Base-by-base conservation (phyloP, 805 yeast genomes). In the Starmera dryadoides region DNA sequence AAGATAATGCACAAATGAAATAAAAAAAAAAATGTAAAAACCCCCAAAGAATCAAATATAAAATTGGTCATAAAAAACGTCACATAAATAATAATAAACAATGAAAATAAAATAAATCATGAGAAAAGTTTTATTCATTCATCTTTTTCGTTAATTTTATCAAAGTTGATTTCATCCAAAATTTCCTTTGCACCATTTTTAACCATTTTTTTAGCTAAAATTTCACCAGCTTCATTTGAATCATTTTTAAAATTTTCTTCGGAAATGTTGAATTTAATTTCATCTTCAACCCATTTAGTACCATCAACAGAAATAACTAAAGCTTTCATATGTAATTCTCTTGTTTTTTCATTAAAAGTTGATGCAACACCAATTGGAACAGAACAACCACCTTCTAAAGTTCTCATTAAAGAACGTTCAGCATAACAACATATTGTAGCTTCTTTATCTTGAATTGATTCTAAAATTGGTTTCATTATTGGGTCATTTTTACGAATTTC, bases 361-460 rank as follows among this genome's bases (percentile, higher is more conserved):
- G 88, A 70, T 46, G 78, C 73, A 22, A 87, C 96, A 38, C 98
- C 98, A 47, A 93, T 85, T 6, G 98, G 98, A 15, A 93, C 97
- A 1, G 96, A 86, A 63, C 98, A 93, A 8, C 98, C 98, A 44
- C 98, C 98, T 65, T 93, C 98, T 43, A 93, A 71, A 19, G 83
- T 71, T 60, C 91, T 74, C 86, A 93, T 77, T 45, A 93, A 64
- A 6, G 91, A 69, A 52, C 98, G 74, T 62, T 93, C 98, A 4
- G 96, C 95, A 7, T 78, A 60, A 60, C 98, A 89, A 49, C 94
- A 73, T 43, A 79, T 63, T 1, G 88, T 74, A 3, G 94, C 72
- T 6, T 76, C 70, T 33, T 64, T 59, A 58, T 88, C 81, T 49
- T 80, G 81, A 44, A 91, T 76, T 41, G 75, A 68, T 15, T 70